Percentiles rank a stretch among this genome's conserved stretches.
Conservation (phyloP, 1,139 yeast species). For the Eremothecium gossypii region DNA sequence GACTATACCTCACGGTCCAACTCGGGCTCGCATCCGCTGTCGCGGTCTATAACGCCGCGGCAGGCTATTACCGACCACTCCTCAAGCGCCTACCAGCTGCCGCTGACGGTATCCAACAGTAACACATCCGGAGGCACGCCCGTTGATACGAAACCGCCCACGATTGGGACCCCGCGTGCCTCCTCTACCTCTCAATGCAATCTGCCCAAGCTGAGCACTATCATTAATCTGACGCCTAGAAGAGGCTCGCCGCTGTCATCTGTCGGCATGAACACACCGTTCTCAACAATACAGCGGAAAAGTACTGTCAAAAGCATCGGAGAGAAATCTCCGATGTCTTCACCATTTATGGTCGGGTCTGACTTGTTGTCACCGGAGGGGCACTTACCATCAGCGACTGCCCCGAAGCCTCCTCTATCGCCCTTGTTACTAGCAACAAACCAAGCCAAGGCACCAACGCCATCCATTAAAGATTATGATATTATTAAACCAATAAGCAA, state of each 20-base stretch:
- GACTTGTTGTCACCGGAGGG: slow-evolving; percentile 26
- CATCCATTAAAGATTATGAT: slow-evolving; percentile 82
- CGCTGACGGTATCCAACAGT: not conserved
- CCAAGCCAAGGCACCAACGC: slow-evolving; percentile 40
- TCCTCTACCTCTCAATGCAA: slow-evolving; percentile 4
- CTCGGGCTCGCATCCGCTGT: slow-evolving; percentile 23
- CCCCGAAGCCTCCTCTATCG: slow-evolving; percentile 58
- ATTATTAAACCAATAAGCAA: slow-evolving; percentile 87
- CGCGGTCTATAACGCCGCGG: slow-evolving; percentile 35
- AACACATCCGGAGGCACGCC: slow-evolving; percentile 1
- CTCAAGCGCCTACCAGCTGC: not conserved
- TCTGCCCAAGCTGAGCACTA: slow-evolving; percentile 20
- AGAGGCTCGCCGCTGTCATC: slow-evolving; percentile 25
- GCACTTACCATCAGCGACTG: slow-evolving; percentile 12
- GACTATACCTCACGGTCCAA: slow-evolving; percentile 10
- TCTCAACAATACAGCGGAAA: slow-evolving; percentile 23
- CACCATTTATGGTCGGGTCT: slow-evolving; percentile 22
- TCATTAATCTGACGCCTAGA: slow-evolving; percentile 27
- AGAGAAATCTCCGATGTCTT: slow-evolving; percentile 26
- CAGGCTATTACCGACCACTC: slow-evolving; percentile 17
- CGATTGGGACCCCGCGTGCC: slow-evolving; percentile 6
- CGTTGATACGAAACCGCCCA: not conserved
- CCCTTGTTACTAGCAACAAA: slow-evolving; percentile 67
- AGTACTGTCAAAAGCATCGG: slow-evolving; percentile 30
- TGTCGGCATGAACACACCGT: slow-evolving; percentile 13